Base-by-base conservation (phyloP, 345 rosid species). In the Arabis alpina region DNA sequence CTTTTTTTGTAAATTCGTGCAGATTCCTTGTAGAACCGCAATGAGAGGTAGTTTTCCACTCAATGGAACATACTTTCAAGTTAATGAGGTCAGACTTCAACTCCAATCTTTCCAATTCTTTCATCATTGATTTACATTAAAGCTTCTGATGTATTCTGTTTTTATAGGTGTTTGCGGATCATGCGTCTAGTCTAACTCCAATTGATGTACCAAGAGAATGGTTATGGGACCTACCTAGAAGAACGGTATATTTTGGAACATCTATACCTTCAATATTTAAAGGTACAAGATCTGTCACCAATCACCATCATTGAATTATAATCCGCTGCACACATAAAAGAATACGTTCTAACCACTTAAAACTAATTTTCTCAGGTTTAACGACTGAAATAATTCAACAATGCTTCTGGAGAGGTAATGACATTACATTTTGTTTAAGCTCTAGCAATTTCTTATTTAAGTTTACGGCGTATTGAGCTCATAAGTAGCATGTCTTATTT, bases 1-100 rank as follows among this genome's bases (percentile, higher is more conserved):
- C 24, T 24, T 1, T 10, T 53, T 27, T 28, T 7, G 54, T 47
- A 34, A 55, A 39, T 70, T 44, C 9, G 25, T 49, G 68, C 82
- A 91, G 98, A 87, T 93, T 71, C 97, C 98, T 7, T 93, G 98
- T 79, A 81, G 96, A 80, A 91, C 98, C 16, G 96, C 98, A 52
- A 89, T 91, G 97, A 85, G 87, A 59, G 98, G 98, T 61, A 93
- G 95, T 51, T 93, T 91, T 79, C 98, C 98, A 10, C 91, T 93
- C 50, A 93, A 93, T 67, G 97, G 98, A 67, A 93, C 98, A 40
- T 93, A 93, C 51, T 93, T 93, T 77, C 98, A 93, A 83, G 96
- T 93, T 15, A 93, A 91, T 19, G 96, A 93, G 95, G 98, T 89
- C 59, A 70, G 28, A 37, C 15, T 37, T 64, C 4, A 45, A 14